A percentile compares a stretch with the other conserved stretches of the same genome.
These are phyloP conservation scores for Penicillium janthinellum DNA, from an alignment of 2,329 filamentous ascomycete genomes.

Conservation along the genomic window DNA sequence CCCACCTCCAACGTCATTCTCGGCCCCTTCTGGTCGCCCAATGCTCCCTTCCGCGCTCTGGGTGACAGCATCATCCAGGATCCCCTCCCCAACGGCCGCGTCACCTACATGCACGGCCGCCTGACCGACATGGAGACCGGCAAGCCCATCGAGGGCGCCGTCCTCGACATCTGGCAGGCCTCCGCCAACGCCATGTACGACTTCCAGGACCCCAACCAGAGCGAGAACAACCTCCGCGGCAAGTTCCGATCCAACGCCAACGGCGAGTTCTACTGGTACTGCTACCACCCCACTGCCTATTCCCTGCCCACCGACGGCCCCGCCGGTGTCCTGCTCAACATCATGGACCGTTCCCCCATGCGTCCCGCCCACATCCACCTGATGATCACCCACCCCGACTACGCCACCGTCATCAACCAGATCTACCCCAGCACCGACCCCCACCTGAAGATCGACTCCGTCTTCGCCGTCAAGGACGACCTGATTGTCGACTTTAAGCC, in stretches of 20 bases:
- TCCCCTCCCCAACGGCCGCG: conserved; percentile 57
- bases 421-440: conserved; percentile 62
- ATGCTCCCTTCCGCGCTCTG: conserved; percentile 70
- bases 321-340: conserved; percentile 54
- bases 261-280: conserved; percentile 68
- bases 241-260: conserved; percentile 73
- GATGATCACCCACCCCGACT: conserved; percentile 58
- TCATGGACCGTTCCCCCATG: conserved; percentile 62
- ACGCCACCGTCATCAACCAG: conserved; percentile 60
- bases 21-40: conserved; percentile 75
- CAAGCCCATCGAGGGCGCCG: conserved; percentile 66
- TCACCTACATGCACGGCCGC: conserved; percentile 69
- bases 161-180: conserved; percentile 79
- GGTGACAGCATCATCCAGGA: conserved; percentile 69
- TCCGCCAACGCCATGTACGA: conserved; percentile 76
- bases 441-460: conserved; percentile 60
- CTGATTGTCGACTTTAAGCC: conserved; percentile 61
- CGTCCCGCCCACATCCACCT: conserved; percentile 64
- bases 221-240: conserved; percentile 72
- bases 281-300: conserved; percentile 76
- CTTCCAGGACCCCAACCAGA: conserved; percentile 73
- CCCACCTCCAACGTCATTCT: conserved; percentile 77
- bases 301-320: conserved; percentile 67
- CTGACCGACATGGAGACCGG: conserved; percentile 67
- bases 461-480: conserved; percentile 64